Evolutionary conservation across 2,329 filamentous ascomycete species (phyloP).

Genomic region (Plectosphaerella sp.): DNA sequence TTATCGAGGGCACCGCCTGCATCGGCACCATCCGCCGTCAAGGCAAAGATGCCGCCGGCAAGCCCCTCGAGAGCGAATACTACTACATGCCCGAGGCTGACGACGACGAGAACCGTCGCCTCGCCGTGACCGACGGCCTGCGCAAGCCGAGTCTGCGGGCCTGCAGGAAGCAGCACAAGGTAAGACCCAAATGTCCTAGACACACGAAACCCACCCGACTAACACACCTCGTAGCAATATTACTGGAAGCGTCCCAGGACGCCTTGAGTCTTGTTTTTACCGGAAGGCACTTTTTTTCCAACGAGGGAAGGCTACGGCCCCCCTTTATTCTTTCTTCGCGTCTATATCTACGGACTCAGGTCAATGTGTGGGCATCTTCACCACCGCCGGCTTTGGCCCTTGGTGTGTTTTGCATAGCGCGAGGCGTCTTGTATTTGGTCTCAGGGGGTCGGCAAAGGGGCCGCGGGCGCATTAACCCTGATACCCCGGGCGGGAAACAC

Average conservation of each 20-base stretch:
- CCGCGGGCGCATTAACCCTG: not conserved
- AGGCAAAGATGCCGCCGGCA: conserved; percentile 94
- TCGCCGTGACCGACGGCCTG: conserved; percentile 80
- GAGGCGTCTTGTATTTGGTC: conserved; percentile 8
- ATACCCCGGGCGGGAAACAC: conserved; percentile 7
- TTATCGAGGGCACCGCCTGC: conserved; percentile 71
- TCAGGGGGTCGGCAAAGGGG: not conserved
- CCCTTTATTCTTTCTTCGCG: not conserved
- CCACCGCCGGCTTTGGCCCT: not conserved
- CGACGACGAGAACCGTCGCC: conserved; percentile 68
- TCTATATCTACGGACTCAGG: conserved; percentile 4
- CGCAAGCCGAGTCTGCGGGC: conserved; percentile 84
- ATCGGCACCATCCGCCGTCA: conserved; percentile 85
- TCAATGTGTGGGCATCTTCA: too few relatives aligned
- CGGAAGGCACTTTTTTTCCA: too few relatives aligned
- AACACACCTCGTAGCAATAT: conserved; percentile 50
- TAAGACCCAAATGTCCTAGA: conserved; percentile 32
- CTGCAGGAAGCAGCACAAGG: conserved; percentile 97
- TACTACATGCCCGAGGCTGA: conserved; percentile 93
- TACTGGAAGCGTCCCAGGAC: conserved; percentile 64
- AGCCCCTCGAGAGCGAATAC: conserved; percentile 90
- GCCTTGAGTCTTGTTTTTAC: conserved; percentile 33
- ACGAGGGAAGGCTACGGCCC: not conserved
- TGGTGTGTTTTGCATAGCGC: conserved; percentile 10
- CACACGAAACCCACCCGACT: not conserved